A percentile compares a stretch with the other conserved stretches of the same genome.
phyloP scores from a whole-genome alignment of 257 asterid genomes.

The Gardenia jasminoides region DNA sequence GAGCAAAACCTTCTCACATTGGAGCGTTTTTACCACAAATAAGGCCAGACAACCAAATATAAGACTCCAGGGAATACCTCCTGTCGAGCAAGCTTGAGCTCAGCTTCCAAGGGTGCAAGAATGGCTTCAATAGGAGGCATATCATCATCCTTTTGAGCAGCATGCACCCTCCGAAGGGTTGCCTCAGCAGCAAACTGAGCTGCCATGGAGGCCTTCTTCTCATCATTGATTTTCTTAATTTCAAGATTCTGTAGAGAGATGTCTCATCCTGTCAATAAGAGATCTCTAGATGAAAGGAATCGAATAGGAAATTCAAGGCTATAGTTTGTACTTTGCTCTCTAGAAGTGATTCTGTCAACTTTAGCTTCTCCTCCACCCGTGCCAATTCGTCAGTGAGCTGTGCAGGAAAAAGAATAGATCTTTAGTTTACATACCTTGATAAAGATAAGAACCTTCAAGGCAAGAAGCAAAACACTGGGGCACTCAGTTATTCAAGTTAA shows the following conservation, averaged over 20 bases:
- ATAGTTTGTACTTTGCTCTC: conserved; percentile 73
- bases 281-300: conserved; percentile 1
- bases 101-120: conserved; percentile 96
- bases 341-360: conserved; percentile 78
- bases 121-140: conserved; percentile 99
- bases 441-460: not conserved
- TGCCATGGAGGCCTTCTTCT: conserved; percentile 94
- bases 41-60: conserved; percentile 12
- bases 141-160: conserved; percentile 95
- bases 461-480: not conserved
- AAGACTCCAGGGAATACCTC: conserved; percentile 55
- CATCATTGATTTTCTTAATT: conserved; percentile 91
- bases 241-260: conserved; percentile 75
- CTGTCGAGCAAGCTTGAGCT: conserved; percentile 90
- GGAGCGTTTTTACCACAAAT: conserved; percentile 12
- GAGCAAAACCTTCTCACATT: conserved; percentile 18
- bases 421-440: not conserved
- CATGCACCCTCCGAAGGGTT: conserved; percentile 95
- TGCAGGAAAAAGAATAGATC: not conserved
- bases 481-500: not conserved
- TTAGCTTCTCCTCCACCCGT: conserved; percentile 84
- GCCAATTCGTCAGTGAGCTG: conserved; percentile 85
- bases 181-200: conserved; percentile 99
- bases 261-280: conserved; percentile 10
- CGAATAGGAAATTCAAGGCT: conserved; percentile 14